Evolutionary conservation across 768 basidiomycete genomes (phyloP), one percentile per base, ranked within the genome.

Genomic region (Tulasnella sp.): DNA sequence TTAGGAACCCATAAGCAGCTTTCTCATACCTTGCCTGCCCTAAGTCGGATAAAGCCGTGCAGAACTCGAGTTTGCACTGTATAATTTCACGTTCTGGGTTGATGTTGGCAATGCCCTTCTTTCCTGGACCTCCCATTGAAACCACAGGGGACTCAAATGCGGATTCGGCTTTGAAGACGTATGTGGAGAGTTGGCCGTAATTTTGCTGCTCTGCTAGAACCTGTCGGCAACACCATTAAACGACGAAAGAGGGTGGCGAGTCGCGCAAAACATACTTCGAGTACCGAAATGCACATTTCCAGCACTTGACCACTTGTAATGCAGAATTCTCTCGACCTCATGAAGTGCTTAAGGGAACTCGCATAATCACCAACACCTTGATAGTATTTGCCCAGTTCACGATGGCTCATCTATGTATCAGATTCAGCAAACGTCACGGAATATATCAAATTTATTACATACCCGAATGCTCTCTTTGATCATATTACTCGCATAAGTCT

Each of bases 401-500:
- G 74, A 65, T 92, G 80, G 0, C 78, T 85, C 87, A 93, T 88
- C 88, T 91, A 62, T 8, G 22, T 13, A 19, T n/a, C 19, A 40
- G n/a, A n/a, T n/a, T 44, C 22, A 25, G 25, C 24, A 44, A 3
- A 48, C 39, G 28, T 41, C 28, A 9, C 48, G 5, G 15, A 33
- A 37, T 33, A 15, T 5, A 5, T 19, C 13, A 25, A 31, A 28
- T 27, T 1, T 13, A 69, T n/a, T 74, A 62, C 69, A 53, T 63
- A 93, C 90, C 60, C 93, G 72, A 59, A 95, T 92, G 72, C 87
- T 91, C 73, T 98, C 93, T 67, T 95, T 98, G 72, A 98, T 95
- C 81, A 96, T 83, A 64, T 95, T 98, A 59, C 86, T 91, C 57
- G 80, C 74, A 62, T 96, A 96, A 9, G 83, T 87, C 75, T 90